phyloP scores from a whole-genome alignment of 257 asterid genomes.

The Linaria vulgaris region DNA sequence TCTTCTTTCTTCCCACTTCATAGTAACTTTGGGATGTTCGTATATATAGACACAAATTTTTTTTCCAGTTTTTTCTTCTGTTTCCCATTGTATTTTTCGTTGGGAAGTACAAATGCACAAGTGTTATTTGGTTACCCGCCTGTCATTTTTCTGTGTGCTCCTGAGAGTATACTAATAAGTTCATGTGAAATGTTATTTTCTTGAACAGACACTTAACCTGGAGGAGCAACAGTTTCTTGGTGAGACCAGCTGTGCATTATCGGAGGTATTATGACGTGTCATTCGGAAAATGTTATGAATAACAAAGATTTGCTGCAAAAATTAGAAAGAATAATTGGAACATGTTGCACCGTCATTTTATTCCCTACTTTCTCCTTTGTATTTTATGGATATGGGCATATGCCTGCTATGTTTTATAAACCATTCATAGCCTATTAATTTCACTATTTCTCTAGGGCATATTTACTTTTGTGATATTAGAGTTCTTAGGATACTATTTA shows the following conservation, averaged over 20 bases:
- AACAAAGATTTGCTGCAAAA: slow-evolving; percentile 12
- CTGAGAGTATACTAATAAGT: not conserved
- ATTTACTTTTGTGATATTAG: slow-evolving; percentile 9
- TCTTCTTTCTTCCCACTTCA: slow-evolving; percentile 2
- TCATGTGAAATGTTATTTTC: slow-evolving; percentile 14
- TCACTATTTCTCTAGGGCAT: slow-evolving; percentile 22
- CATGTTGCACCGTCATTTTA: slow-evolving; percentile 5
- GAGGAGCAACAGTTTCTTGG: slow-evolving; percentile 99
- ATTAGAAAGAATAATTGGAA: slow-evolving; percentile 13
- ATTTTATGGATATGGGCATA: slow-evolving; percentile 16
- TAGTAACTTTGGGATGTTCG: not conserved
- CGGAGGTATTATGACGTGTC: slow-evolving; percentile 62
- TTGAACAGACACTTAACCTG: slow-evolving; percentile 55
- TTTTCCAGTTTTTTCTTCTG: not conserved
- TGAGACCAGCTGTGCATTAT: slow-evolving; percentile 77
- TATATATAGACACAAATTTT: too few relatives aligned
- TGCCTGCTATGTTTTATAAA: slow-evolving; percentile 7
- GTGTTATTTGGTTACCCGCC: slow-evolving; percentile 4
- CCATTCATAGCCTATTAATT: slow-evolving; percentile 4
- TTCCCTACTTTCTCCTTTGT: not conserved
- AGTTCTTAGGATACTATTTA: slow-evolving; percentile 17
- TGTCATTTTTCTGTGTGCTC: slow-evolving; percentile 16
- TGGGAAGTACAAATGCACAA: slow-evolving; percentile 17
- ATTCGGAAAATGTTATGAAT: slow-evolving; percentile 17
- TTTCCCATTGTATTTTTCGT: too few relatives aligned